These are phyloP conservation scores for Phalaenopsis hybrid DNA, from an alignment of 116 monocot genomes.

Conservation along the genomic window DNA sequence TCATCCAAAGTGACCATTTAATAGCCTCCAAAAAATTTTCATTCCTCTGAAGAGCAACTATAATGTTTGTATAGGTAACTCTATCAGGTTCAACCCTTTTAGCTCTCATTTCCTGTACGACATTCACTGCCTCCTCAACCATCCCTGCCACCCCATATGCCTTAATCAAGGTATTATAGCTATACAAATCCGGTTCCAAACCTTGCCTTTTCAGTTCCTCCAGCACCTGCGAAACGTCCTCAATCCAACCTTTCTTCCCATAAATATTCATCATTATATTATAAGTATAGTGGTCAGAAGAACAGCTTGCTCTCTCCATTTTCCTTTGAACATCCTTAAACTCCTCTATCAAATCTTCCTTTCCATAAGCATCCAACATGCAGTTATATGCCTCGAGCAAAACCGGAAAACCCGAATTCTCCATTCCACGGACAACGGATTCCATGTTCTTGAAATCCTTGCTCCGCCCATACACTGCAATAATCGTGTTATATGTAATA, in stretches of 20 bases:
- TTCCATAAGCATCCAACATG: conserved; percentile 87
- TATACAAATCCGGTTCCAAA: conserved; percentile 76
- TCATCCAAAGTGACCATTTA: conserved; percentile 99
- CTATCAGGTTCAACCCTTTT: conserved; percentile 63
- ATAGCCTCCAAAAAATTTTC: conserved; percentile 86
- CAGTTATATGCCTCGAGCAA: conserved; percentile 87
- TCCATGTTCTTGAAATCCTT: conserved; percentile 60
- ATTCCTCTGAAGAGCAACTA: conserved; percentile 73
- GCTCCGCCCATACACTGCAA: conserved; percentile 56
- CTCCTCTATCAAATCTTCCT: conserved; percentile 53
- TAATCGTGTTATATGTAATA: conserved; percentile 86
- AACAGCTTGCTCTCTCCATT: conserved; percentile 59
- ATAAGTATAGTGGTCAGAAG: conserved; percentile 86
- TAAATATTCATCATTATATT: conserved; percentile 95
- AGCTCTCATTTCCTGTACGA: conserved; percentile 69
- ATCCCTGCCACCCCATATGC: conserved; percentile 91
- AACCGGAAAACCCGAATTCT: conserved; percentile 43
- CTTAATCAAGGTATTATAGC: conserved; percentile 87
- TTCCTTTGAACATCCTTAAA: conserved; percentile 58
- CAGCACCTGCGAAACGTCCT: conserved; percentile 65
- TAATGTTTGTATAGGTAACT: conserved; percentile 61
- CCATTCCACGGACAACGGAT: conserved; percentile 49
- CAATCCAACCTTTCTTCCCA: conserved; percentile 91
- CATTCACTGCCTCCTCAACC: conserved; percentile 80
- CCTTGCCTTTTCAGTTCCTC: conserved; percentile 56